A percentile compares a stretch with the other conserved stretches of the same genome.
Conservation (phyloP, 208 protist genomes). For the Crithidia thermophila region DNA sequence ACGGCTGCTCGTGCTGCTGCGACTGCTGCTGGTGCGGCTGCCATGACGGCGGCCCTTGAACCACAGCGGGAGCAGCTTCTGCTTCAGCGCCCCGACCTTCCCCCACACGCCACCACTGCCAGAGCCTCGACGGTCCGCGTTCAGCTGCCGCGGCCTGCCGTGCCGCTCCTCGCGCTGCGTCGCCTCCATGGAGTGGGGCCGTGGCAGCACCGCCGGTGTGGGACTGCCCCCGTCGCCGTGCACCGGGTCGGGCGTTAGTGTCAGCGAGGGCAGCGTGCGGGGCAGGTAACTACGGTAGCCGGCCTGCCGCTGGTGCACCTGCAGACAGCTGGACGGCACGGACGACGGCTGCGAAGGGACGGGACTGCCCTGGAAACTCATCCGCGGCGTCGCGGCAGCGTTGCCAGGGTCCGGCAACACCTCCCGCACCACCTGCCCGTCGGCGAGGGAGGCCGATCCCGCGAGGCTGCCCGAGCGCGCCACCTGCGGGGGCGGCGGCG, state of each 20-base stretch:
- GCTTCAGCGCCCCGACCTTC: background rate
- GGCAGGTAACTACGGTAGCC: constrained; percentile 25
- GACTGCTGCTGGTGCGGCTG: background rate
- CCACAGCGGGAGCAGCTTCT: constrained; percentile 13
- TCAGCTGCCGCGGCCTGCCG: background rate
- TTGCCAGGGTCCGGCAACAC: background rate
- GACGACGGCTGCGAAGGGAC: constrained; percentile 14
- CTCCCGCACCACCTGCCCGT: constrained; percentile 7
- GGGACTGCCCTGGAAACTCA: background rate
- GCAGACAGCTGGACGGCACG: constrained; percentile 13
- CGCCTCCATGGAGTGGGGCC: constrained; percentile 6
- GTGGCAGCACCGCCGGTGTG: background rate
- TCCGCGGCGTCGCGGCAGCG: too few relatives aligned
- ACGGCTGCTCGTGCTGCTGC: background rate
- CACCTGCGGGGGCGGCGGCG: background rate
- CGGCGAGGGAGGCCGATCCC: background rate
- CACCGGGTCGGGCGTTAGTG: constrained; percentile 11
- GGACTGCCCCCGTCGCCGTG: background rate
- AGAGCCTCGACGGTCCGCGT: background rate
- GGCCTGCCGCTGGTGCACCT: constrained; percentile 20
- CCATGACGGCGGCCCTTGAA: background rate
- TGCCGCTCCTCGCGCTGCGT: background rate
- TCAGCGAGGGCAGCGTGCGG: constrained; percentile 10
- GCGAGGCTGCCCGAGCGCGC: background rate
- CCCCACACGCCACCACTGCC: constrained; percentile 1